Evolutionary conservation across 768 basidiomycete genomes (phyloP), one percentile per base, ranked within the genome.

Genomic region (Tulasnella sp.): DNA sequence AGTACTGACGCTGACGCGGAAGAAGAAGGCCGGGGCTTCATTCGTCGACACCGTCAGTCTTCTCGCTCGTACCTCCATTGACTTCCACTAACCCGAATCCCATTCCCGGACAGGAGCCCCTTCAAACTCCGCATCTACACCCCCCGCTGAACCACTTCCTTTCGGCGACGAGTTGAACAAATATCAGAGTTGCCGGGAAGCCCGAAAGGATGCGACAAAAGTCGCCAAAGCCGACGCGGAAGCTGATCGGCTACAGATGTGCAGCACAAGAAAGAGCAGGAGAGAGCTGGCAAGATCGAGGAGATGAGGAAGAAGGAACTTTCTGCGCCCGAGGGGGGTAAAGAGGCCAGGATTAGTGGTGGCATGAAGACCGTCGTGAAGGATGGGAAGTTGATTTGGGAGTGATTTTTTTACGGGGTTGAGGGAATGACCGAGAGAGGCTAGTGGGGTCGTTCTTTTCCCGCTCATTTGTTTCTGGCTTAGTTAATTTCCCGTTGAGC

Each of bases 21-120:
- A 74, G 92, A 91, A 71, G 91, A 89, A 2, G 86, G 85, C 22
- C 94, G 93, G 93, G 91, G 89, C 31, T 88, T 93, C 58, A 92
- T 94, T 79, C 87, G 85, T 83, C 88, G 88, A 49, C 70, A 82
- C 49, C 85, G 84, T 75, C 38, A 80, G 74, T 80, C 83, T 84
- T n/a, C n/a, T n/a, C n/a, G 40, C 76, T 37, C 6, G n/a, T 75
- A 11, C 52, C n/a, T 38, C 3, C n/a, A n/a, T 38, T 11, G 2
- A 25, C 42, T 31, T n/a, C n/a, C 4, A 8, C 37, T 75, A 40
- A 75, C 37, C 8, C 37, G 25, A 29, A 37, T 5, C n/a, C 40
- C 36, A 25, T 38, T 45, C 39, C 12, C n/a, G 4, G 11, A 34
- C 37, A 74, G 73, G 73, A 12, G 38, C 73, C 54, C 38, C 37